Percentiles rank a stretch among this genome's conserved stretches.
Conservation (phyloP, 2,329 filamentous ascomycete genomes). For the Juglanconis sp. region DNA sequence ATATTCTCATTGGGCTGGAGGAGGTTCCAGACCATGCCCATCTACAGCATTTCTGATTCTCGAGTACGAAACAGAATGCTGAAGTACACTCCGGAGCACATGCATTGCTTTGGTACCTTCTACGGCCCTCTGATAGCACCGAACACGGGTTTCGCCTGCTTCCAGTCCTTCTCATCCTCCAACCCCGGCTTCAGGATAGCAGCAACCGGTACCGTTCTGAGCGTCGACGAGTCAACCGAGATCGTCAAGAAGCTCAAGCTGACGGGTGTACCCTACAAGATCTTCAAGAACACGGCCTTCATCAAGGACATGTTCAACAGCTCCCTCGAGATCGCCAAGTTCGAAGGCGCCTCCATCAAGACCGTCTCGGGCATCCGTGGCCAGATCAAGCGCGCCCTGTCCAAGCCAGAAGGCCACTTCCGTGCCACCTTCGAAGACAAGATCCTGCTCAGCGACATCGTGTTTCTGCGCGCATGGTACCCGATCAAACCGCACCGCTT, state of each 20-base stretch:
- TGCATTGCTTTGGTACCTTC: constrained; percentile 97
- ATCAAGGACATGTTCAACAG: constrained; percentile 98
- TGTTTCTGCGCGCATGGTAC: constrained; percentile 96
- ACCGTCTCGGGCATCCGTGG: constrained; percentile 94
- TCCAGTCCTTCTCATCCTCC: constrained; percentile 81
- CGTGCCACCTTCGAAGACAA: constrained; percentile 98
- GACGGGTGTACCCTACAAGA: constrained; percentile 90
- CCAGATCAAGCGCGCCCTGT: constrained; percentile 93
- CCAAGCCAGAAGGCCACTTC: constrained; percentile 92
- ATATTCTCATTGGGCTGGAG: constrained; percentile 97
- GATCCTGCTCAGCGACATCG: constrained; percentile 92
- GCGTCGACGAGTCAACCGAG: constrained; percentile 91
- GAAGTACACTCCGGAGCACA: constrained; percentile 98
- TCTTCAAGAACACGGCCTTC: constrained; percentile 99
- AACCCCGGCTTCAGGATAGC: constrained; percentile 91
- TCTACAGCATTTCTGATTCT: constrained; percentile 94
- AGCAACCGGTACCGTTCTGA: constrained; percentile 88
- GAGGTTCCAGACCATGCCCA: constrained; percentile 85
- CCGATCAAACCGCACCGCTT: constrained; percentile 92
- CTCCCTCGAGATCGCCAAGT: constrained; percentile 92
- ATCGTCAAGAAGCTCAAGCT: constrained; percentile 99
- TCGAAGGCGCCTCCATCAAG: constrained; percentile 92
- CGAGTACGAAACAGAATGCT: constrained; percentile 94
- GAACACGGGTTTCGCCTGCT: constrained; percentile 92
- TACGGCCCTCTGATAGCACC: constrained; percentile 93